Conservation (phyloP, 2,329 filamentous ascomycete genomes). For the Cercospora beticola region DNA sequence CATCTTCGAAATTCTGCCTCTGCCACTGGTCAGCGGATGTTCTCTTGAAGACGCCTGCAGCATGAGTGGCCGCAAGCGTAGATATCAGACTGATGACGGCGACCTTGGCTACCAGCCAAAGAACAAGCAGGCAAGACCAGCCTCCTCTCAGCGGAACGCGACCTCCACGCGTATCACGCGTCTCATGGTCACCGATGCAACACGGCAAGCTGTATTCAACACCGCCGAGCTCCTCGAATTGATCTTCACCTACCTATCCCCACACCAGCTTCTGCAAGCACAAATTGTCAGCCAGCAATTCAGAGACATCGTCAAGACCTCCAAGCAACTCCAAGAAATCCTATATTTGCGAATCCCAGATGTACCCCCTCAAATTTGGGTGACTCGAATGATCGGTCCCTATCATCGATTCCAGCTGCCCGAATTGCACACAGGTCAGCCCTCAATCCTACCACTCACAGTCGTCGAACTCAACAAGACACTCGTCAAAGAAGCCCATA, state of each 20-base stretch:
- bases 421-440: not conserved
- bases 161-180: not conserved
- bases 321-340: not conserved
- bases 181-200: not conserved
- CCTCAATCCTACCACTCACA: not conserved
- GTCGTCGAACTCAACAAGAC: not conserved
- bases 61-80: not conserved
- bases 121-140: not conserved
- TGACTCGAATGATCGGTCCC: not conserved
- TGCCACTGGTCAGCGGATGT: not conserved
- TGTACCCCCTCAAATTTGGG: not conserved
- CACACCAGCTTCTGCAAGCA: not conserved
- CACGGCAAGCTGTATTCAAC: constrained; percentile 1
- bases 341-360: not conserved
- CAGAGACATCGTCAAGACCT: not conserved
- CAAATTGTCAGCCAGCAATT: not conserved
- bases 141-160: not conserved
- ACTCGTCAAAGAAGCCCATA: not conserved
- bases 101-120: not conserved
- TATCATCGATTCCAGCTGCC: not conserved
- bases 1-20: not conserved
- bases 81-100: not conserved
- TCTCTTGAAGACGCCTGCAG: not conserved
- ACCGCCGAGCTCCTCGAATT: constrained; percentile 7
- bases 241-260: not conserved